phyloP scores from a whole-genome alignment of 2,329 filamentous ascomycete genomes.

The Capronia americana region DNA sequence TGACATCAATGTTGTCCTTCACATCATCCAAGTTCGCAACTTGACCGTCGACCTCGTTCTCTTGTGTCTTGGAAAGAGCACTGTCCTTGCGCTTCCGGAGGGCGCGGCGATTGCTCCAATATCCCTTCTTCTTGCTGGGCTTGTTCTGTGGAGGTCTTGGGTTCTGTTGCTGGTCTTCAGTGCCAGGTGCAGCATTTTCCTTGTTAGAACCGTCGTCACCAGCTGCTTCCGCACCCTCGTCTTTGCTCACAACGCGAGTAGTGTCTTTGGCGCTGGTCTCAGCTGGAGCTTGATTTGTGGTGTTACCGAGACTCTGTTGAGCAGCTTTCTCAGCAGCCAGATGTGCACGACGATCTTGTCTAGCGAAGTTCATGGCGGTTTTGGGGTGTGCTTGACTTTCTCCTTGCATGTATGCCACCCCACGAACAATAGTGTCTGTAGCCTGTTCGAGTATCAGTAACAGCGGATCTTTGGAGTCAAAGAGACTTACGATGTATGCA shows the following conservation, averaged over 20 bases:
- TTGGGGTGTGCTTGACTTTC: conserved; percentile 8
- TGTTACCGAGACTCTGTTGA: neutral
- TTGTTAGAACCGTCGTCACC: neutral
- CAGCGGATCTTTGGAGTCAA: neutral
- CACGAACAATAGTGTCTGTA: conserved; percentile 25
- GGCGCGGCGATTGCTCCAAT: conserved; percentile 7
- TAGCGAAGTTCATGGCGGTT: conserved; percentile 10
- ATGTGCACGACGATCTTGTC: conserved; percentile 15
- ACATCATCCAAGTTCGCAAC: neutral
- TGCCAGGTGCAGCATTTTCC: conserved; percentile 1
- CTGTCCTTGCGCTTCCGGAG: conserved; percentile 5
- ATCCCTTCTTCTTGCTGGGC: conserved; percentile 13
- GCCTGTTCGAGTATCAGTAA: conserved; percentile 11
- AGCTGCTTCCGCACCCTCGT: neutral
- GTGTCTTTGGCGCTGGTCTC: neutral
- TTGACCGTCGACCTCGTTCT: neutral
- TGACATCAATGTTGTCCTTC: neutral
- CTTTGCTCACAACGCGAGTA: neutral
- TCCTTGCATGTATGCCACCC: conserved; percentile 23
- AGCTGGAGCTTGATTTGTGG: neutral
- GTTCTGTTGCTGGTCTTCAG: conserved; percentile 7
- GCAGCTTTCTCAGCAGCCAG: conserved; percentile 6
- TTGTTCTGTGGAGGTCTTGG: neutral
- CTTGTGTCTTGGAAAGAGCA: neutral
- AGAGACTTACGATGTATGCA: conserved; percentile 20